Evolutionary conservation across 306 rosid genomes (phyloP).

Genomic region (Lathyrus oleraceus): DNA sequence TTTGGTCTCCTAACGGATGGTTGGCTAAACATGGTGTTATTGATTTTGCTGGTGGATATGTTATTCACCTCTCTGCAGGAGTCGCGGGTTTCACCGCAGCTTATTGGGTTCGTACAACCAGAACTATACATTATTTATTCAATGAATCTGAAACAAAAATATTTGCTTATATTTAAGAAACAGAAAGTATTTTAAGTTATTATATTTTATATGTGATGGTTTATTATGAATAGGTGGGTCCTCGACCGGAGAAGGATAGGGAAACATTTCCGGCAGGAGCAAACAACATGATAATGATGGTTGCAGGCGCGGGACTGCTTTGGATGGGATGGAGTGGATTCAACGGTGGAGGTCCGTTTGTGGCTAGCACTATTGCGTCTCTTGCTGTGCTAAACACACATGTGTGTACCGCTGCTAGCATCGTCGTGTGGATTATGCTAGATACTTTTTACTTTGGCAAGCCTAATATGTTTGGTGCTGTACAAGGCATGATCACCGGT

Average conservation of each 20-base stretch:
- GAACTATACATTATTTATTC: too few species aligned
- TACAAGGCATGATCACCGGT: slow-evolving; percentile 60
- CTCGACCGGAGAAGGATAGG: slow-evolving; percentile 34
- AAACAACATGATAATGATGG: slow-evolving; percentile 47
- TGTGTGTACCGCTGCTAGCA: slow-evolving; percentile 47
- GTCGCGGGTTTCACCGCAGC: slow-evolving; percentile 58
- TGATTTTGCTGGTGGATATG: slow-evolving; percentile 57
- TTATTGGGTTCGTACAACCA: slow-evolving; percentile 37
- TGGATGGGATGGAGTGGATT: slow-evolving; percentile 73
- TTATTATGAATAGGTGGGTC: slow-evolving; percentile 42
- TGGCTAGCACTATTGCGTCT: slow-evolving; percentile 42
- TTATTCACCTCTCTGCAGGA: slow-evolving; percentile 51
- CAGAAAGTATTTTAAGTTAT: too few species aligned
- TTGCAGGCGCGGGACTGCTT: slow-evolving; percentile 56
- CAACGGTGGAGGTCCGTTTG: slow-evolving; percentile 57
- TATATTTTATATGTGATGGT: neutral
- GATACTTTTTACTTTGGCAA: slow-evolving; percentile 44
- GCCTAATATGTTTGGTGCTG: slow-evolving; percentile 52
- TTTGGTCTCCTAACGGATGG: slow-evolving; percentile 58
- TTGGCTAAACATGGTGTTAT: slow-evolving; percentile 49
- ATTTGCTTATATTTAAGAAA: too few species aligned
- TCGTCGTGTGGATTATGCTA: slow-evolving; percentile 44
- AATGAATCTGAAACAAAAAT: too few species aligned
- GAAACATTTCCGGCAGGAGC: slow-evolving; percentile 31
- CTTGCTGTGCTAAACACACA: slow-evolving; percentile 56